phyloP scores from a whole-genome alignment of 306 rosid species.

The Dicorynia guianensis region DNA sequence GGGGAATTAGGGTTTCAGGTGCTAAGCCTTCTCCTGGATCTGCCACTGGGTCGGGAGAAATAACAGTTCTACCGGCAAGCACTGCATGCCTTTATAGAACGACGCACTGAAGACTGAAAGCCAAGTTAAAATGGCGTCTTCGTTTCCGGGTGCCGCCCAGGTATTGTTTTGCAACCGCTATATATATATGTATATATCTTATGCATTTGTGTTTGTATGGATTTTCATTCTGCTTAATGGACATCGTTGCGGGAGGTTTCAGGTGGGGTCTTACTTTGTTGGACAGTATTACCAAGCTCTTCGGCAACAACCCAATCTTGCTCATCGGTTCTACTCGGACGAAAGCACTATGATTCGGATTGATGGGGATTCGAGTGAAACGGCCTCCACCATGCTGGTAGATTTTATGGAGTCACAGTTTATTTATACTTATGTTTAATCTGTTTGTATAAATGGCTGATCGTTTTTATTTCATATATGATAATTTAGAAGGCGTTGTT shows the following conservation, averaged over 20 bases:
- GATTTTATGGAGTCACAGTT: not conserved
- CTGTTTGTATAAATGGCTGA: not conserved
- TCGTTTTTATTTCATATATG: not conserved
- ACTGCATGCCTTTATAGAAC: constrained; percentile 46
- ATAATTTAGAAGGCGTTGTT: no score
- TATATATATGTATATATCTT: not conserved
- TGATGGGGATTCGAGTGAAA: constrained; percentile 59
- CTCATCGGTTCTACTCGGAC: constrained; percentile 70
- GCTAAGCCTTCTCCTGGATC: constrained; percentile 40
- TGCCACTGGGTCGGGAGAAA: not conserved
- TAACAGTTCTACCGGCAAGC: not conserved
- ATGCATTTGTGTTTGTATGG: not conserved
- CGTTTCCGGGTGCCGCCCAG: constrained; percentile 67
- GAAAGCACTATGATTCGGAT: constrained; percentile 65
- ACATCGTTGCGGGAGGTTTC: constrained; percentile 14
- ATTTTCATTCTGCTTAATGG: not conserved
- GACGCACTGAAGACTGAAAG: not conserved
- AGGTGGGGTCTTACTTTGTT: constrained; percentile 85
- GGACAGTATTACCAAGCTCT: constrained; percentile 73
- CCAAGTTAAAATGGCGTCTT: constrained; percentile 50
- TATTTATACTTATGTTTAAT: not conserved
- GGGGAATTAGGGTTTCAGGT: constrained; percentile 44
- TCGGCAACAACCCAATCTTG: constrained; percentile 66
- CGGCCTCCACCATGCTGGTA: constrained; percentile 66
- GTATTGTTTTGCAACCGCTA: constrained; percentile 14